Conservation (phyloP, 1,284 basidiomycete genomes). For the Ganoderma boninense region DNA sequence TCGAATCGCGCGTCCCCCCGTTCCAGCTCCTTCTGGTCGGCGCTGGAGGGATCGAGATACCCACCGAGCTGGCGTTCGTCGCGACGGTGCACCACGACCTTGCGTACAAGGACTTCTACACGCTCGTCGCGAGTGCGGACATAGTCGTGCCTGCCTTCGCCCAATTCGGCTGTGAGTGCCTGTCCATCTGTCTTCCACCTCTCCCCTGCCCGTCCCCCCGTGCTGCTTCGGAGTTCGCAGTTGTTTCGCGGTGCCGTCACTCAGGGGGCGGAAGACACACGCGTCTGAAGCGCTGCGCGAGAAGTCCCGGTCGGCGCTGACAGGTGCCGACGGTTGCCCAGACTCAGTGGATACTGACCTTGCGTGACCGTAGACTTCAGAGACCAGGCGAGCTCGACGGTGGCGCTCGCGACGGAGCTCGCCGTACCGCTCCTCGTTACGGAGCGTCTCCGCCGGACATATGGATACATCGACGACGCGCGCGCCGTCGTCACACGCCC, state of each 20-base stretch:
- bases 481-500: slow-evolving; percentile 47
- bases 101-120: slow-evolving; percentile 46
- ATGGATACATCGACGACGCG: slow-evolving; percentile 47
- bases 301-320: neutral
- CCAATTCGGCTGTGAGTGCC: slow-evolving; percentile 33
- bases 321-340: neutral
- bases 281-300: neutral
- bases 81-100: slow-evolving; percentile 42
- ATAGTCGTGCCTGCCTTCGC: slow-evolving; percentile 49
- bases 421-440: slow-evolving; percentile 49
- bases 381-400: slow-evolving; percentile 49
- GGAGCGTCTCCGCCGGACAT: slow-evolving; percentile 43
- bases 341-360: neutral
- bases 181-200: neutral
- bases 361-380: slow-evolving; percentile 37
- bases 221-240: neutral
- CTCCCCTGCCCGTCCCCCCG: neutral
- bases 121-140: slow-evolving; percentile 45
- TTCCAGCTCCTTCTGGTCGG: slow-evolving; percentile 47
- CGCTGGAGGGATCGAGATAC: slow-evolving; percentile 44
- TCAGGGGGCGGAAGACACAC: neutral
- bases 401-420: slow-evolving; percentile 47
- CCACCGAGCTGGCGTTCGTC: slow-evolving; percentile 44
- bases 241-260: neutral
- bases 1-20: slow-evolving; percentile 37